Evolutionary conservation across 352 stramenopile species (phyloP).

Genomic region (Globisporangium radiosum): DNA sequence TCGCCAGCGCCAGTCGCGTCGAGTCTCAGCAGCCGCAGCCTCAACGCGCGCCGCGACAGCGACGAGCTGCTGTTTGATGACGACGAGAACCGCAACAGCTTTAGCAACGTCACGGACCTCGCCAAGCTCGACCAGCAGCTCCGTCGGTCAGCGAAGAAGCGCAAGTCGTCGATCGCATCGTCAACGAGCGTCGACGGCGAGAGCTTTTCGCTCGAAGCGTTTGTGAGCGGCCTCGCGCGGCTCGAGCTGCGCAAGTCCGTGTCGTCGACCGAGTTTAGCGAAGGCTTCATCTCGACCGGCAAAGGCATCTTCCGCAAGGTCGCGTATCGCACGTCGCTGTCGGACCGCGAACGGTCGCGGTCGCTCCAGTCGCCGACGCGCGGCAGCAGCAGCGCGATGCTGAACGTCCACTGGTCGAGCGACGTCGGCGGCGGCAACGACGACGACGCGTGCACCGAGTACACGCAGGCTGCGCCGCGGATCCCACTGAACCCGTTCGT

Average conservation of each 20-base stretch:
- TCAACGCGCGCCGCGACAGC: neutral
- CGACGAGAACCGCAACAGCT: constrained; percentile 7
- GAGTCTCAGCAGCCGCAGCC: neutral
- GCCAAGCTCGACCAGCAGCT: constrained; percentile 11
- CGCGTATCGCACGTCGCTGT: constrained; percentile 44
- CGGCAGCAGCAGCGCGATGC: constrained; percentile 27
- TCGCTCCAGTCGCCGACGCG: constrained; percentile 22
- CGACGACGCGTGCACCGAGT: constrained; percentile 51
- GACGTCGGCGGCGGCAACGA: constrained; percentile 1
- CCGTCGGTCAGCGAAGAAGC: constrained; percentile 22
- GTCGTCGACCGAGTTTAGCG: constrained; percentile 45
- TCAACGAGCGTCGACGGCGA: constrained; percentile 40
- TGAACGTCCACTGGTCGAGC: constrained; percentile 14
- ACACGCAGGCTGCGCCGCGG: constrained; percentile 70
- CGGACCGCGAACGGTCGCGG: constrained; percentile 28
- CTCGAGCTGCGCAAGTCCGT: constrained; percentile 44
- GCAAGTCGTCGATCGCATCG: constrained; percentile 48
- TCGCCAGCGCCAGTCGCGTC: constrained; percentile 5
- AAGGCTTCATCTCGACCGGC: constrained; percentile 82
- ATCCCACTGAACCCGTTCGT: constrained; percentile 81
- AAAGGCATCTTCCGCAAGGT: constrained; percentile 86
- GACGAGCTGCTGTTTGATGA: constrained; percentile 1
- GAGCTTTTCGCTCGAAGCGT: constrained; percentile 28
- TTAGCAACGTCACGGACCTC: constrained; percentile 6
- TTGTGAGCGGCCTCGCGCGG: constrained; percentile 35